A percentile compares a stretch with the other conserved stretches of the same genome.
Conservation (phyloP, 257 asterid species). For the Ajuga chamaepitys region DNA sequence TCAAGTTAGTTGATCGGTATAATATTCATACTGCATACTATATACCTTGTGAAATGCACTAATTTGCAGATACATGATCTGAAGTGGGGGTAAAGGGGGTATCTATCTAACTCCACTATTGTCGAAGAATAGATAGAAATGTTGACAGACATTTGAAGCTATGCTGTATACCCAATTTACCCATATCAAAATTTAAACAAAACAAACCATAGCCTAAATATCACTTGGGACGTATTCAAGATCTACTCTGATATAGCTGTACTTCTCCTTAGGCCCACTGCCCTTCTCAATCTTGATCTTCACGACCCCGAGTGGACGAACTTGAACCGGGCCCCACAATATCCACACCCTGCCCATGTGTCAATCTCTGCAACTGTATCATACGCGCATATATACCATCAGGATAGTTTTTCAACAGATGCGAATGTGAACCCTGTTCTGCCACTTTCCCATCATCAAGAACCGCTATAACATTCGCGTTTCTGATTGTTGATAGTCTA, state of each 20-base stretch:
- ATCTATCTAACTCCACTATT: no score
- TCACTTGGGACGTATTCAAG: slow-evolving; percentile 13
- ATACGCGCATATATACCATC: slow-evolving; percentile 81
- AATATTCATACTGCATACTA: no score
- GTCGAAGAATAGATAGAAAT: not conserved
- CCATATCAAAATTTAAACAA: slow-evolving; percentile 40
- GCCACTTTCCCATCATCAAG: slow-evolving; percentile 90
- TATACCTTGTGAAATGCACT: no score
- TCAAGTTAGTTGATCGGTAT: no score
- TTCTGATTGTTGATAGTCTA: slow-evolving; percentile 63
- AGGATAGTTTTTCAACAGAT: slow-evolving; percentile 54
- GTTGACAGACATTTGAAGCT: slow-evolving; percentile 4
- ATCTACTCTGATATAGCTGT: slow-evolving; percentile 14
- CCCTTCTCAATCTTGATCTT: slow-evolving; percentile 30
- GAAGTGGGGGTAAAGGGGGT: no score
- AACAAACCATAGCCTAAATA: slow-evolving; percentile 24
- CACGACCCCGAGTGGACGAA: slow-evolving; percentile 33
- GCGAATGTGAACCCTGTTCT: slow-evolving; percentile 86
- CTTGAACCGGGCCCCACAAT: slow-evolving; percentile 48
- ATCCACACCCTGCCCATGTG: slow-evolving; percentile 57
- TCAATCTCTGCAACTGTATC: slow-evolving; percentile 73
- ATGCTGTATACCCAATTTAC: no score
- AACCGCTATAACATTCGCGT: slow-evolving; percentile 70
- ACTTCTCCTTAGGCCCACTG: slow-evolving; percentile 2
- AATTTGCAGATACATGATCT: no score